A percentile compares a stretch with the other conserved stretches of the same genome.
These are phyloP conservation scores for Ganoderma boninense DNA, from an alignment of 1,284 basidiomycete species.

Conservation along the genomic window DNA sequence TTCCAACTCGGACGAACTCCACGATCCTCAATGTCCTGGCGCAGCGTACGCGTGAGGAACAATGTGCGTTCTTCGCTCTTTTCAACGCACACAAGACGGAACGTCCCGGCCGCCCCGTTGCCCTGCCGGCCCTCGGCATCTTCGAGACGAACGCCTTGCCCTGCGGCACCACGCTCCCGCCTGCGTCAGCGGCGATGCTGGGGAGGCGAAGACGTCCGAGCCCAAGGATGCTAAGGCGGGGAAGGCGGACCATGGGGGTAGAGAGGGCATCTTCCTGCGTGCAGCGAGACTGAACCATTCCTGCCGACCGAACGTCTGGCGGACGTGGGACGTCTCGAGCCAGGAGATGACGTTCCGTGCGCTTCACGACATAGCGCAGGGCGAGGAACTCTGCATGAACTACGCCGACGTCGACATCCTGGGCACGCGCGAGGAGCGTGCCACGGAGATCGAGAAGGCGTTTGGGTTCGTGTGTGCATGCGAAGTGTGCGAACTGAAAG, in stretches of 20 bases:
- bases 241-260: conserved; percentile 10
- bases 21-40: conserved; percentile 32
- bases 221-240: conserved; percentile 1
- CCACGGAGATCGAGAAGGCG: conserved; percentile 47
- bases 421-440: conserved; percentile 47
- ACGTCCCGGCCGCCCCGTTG: conserved; percentile 13
- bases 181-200: not conserved
- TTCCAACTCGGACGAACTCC: conserved; percentile 30
- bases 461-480: conserved; percentile 68
- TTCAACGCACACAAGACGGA: conserved; percentile 30
- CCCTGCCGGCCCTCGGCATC: conserved; percentile 35
- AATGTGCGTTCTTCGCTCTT: conserved; percentile 36
- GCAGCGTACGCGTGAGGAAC: conserved; percentile 34
- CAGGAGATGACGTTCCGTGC: conserved; percentile 33
- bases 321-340: conserved; percentile 32
- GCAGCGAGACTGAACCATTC: conserved; percentile 38
- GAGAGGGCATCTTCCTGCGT: conserved; percentile 35
- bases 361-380: conserved; percentile 48
- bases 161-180: conserved; percentile 19
- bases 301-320: conserved; percentile 37
- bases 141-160: conserved; percentile 39
- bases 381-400: conserved; percentile 66
- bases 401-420: conserved; percentile 55
- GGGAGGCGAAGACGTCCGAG: not conserved
- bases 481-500: conserved; percentile 44